Evolutionary conservation across 2,329 filamentous ascomycete species (phyloP).

Genomic region (Trichoderma citrinoviride): DNA sequence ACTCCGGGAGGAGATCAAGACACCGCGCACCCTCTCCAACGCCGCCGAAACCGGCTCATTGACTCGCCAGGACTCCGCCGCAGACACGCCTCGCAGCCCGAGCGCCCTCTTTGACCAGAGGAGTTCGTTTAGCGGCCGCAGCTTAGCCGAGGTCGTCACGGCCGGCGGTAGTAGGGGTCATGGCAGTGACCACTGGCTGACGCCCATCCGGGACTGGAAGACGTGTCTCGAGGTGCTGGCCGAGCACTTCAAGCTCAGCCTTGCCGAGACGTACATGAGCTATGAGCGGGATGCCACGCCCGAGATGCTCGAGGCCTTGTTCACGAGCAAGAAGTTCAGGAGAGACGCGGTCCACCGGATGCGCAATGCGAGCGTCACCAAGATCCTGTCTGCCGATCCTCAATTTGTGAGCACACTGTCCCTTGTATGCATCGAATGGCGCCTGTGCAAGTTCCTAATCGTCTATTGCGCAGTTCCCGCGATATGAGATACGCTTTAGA

Average conservation of each 20-base stretch:
- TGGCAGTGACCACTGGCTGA: conserved; percentile 36
- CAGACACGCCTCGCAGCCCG: conserved; percentile 35
- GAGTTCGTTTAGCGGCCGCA: conserved; percentile 40
- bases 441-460: not conserved
- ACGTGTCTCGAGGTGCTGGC: conserved; percentile 42
- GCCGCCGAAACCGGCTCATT: conserved; percentile 28
- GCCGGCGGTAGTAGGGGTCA: conserved; percentile 28
- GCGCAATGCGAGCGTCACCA: conserved; percentile 45
- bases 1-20: conserved; percentile 41
- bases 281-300: conserved; percentile 45
- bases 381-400: conserved; percentile 43
- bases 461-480: conserved; percentile 36
- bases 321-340: conserved; percentile 43
- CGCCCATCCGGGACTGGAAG: conserved; percentile 46
- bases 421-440: not conserved
- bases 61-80: conserved; percentile 31
- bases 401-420: conserved; percentile 39
- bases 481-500: conserved; percentile 48
- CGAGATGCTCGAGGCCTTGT: conserved; percentile 43
- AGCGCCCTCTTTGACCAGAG: conserved; percentile 34
- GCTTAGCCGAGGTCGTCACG: conserved; percentile 35
- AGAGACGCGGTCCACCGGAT: conserved; percentile 44
- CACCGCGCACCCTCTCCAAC: conserved; percentile 26
- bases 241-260: conserved; percentile 41
- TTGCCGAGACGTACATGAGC: conserved; percentile 45